A percentile compares a stretch with the other conserved stretches of the same genome.
Evolutionary conservation across 805 yeast genomes (phyloP).

Genomic region (Saccharomycopsis synnaedendra): DNA sequence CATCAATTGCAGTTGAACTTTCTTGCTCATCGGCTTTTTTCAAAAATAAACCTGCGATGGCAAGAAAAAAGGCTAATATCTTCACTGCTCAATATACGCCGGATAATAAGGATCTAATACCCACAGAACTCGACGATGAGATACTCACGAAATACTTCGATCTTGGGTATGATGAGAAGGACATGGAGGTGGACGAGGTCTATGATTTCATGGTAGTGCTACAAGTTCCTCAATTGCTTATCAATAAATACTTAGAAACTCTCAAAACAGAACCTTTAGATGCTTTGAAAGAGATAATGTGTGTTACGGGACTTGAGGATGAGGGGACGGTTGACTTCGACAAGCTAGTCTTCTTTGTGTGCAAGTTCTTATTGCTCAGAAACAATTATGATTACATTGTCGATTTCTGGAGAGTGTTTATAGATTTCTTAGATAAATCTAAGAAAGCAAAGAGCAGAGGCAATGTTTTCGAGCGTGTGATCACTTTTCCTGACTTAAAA

Average conservation of each 20-base stretch:
- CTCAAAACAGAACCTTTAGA: not conserved
- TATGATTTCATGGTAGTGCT: conserved; percentile 2
- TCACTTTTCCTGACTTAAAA: conserved; percentile 12
- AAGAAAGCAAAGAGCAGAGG: not conserved
- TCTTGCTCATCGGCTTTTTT: no score
- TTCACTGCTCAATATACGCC: no score
- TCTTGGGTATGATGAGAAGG: conserved; percentile 15
- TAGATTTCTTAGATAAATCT: not conserved
- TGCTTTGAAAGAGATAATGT: conserved; percentile 4
- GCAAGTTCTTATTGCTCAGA: conserved; percentile 7
- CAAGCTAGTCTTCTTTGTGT: conserved; percentile 4
- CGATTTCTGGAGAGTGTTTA: conserved; percentile 10
- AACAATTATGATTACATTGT: conserved; percentile 11
- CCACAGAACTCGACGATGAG: conserved; percentile 25
- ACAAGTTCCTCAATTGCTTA: conserved; percentile 4
- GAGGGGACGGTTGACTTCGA: conserved; percentile 12
- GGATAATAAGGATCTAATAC: conserved; percentile 1
- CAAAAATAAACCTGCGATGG: no score
- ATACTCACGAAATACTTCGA: conserved; percentile 19
- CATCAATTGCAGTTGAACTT: no score
- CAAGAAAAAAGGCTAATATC: no score
- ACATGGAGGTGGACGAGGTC: conserved; percentile 9
- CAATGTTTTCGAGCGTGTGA: conserved; percentile 2
- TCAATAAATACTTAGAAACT: conserved; percentile 3
- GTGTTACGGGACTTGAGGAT: conserved; percentile 10